Evolutionary conservation across 2,329 filamentous ascomycete species (phyloP).

Genomic region (Xylariaceae sp.): DNA sequence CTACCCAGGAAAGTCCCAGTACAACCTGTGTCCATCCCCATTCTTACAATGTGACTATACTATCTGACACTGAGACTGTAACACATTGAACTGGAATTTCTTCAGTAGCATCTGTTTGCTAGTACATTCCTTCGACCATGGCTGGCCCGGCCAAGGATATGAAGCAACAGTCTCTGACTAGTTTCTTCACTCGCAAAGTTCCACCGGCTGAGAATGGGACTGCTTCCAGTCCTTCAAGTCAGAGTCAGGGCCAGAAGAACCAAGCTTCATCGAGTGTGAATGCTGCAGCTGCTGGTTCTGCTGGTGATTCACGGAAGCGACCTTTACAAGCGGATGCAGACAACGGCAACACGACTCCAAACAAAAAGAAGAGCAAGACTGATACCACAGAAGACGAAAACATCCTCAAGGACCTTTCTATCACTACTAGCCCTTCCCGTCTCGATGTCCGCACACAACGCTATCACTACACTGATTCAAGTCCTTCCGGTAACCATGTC

Average conservation of each 20-base stretch:
- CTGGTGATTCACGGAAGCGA: conserved; percentile 43
- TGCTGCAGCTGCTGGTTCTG: conserved; percentile 22
- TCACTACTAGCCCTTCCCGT: conserved; percentile 22
- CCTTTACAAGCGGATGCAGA: conserved; percentile 45
- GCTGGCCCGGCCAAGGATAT: conserved; percentile 44
- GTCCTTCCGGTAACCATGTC: conserved; percentile 39
- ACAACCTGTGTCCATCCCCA: background rate
- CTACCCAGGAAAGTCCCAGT: conserved; percentile 7
- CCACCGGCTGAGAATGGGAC: conserved; percentile 41
- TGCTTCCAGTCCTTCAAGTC: conserved; percentile 27
- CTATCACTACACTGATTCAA: conserved; percentile 46
- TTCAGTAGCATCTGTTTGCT: background rate
- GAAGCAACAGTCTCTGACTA: conserved; percentile 78
- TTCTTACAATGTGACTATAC: conserved; percentile 10
- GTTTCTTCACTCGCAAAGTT: conserved; percentile 67
- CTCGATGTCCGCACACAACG: conserved; percentile 43
- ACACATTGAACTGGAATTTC: background rate
- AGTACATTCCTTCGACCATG: conserved; percentile 28
- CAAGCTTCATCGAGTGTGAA: conserved; percentile 28
- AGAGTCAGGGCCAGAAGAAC: conserved; percentile 12
- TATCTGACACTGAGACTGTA: background rate
- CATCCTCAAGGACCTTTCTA: conserved; percentile 18
- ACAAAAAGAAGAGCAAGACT: conserved; percentile 44
- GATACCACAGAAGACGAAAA: conserved; percentile 38
- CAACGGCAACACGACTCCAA: conserved; percentile 38